Evolutionary conservation across 2,329 filamentous ascomycete genomes (phyloP), one percentile per base, ranked within the genome.

Genomic region (Fusarium mundagurra): DNA sequence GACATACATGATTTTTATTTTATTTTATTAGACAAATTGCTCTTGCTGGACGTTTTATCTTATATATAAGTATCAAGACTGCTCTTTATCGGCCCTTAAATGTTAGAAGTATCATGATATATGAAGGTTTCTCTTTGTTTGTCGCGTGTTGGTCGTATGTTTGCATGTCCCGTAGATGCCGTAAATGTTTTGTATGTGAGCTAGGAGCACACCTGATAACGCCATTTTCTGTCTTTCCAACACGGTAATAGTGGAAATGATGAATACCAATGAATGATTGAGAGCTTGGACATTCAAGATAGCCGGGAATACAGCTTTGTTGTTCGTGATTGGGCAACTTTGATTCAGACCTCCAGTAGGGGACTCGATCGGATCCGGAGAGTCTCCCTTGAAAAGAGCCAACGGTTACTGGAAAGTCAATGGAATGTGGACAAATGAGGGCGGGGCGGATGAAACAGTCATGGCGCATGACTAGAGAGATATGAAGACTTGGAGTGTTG

Each of bases 71-170:
- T 5, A 6, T 17, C 16, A 27, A 16, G 18, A 47, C 12, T 33
- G 29, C 44, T 20, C 31, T 50, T 53, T 59, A 36, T 64, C 57
- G 48, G 51, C n/a, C 64, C 36, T 68, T 61, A 34, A 34, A 60
- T 48, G 34, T 17, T 20, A 9, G 41, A 43, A 41, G 41, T 74
- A 67, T 62, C 59, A 51, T 55, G 64, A 71, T 67, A 31, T 20
- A 31, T 44, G 51, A 50, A 16, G 16, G 44, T 41, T 58, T 74
- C 29, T 64, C 69, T 64, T 70, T 70, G 64, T 69, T 75, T 54
- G 60, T 77, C 66, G 75, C 61, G 44, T 69, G 75, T 48, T 74
- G 47, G 61, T 76, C 71, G 71, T 76, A 76, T 69, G 75, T 67
- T 77, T 48, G 47, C 16, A 39, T 20, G 33, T 53, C 50, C 45